phyloP scores from a whole-genome alignment of 2,329 filamentous ascomycete species.

The Scedosporium dehoogii region DNA sequence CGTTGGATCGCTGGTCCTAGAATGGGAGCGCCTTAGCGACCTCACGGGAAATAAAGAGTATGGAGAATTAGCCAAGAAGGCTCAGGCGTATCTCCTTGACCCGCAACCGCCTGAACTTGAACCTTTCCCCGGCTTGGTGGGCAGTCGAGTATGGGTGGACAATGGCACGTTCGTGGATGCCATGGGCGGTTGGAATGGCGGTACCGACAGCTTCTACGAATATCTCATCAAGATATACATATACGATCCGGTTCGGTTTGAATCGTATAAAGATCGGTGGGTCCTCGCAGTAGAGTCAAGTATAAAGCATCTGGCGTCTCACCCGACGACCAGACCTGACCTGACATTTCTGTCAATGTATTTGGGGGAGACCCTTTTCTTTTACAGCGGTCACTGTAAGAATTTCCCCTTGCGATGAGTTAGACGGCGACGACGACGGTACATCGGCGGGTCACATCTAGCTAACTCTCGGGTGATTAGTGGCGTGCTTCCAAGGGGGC shows the following conservation, averaged over 20 bases:
- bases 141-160: constrained; percentile 52
- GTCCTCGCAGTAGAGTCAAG: constrained; percentile 63
- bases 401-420: not conserved
- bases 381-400: constrained; percentile 40
- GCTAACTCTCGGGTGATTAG: constrained; percentile 20
- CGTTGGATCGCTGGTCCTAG: constrained; percentile 67
- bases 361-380: constrained; percentile 30
- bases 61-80: constrained; percentile 54
- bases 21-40: constrained; percentile 76
- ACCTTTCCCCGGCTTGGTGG: constrained; percentile 69
- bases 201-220: constrained; percentile 76
- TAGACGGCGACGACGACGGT: not conserved
- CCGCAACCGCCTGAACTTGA: constrained; percentile 51
- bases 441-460: not conserved
- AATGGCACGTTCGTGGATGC: constrained; percentile 59
- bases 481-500: constrained; percentile 77
- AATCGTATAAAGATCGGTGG: constrained; percentile 63
- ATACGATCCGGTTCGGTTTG: constrained; percentile 59
- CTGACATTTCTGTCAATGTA: constrained; percentile 61
- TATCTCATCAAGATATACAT: constrained; percentile 88
- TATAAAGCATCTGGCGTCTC: constrained; percentile 60
- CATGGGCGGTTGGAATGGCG: constrained; percentile 65
- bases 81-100: constrained; percentile 58
- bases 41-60: constrained; percentile 60
- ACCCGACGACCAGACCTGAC: constrained; percentile 56